Evolutionary conservation across 208 protist species (phyloP).

Genomic region (Entamoeba invadens): DNA sequence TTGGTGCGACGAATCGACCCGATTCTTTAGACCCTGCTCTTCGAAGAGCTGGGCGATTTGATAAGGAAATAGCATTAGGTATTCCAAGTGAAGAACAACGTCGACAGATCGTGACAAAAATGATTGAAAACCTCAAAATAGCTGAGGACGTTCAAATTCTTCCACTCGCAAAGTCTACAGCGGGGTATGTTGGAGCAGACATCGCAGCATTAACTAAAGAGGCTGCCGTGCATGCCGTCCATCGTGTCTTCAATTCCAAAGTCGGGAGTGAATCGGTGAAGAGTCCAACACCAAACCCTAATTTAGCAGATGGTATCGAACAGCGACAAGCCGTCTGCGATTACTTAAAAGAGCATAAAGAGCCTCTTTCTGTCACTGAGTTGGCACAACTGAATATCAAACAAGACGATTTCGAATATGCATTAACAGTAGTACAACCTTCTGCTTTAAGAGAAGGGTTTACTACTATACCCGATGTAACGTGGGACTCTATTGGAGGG

Average conservation of each 20-base stretch:
- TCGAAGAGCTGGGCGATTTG: slow-evolving; percentile 82
- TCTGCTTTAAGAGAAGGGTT: slow-evolving; percentile 79
- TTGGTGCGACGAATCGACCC: slow-evolving; percentile 45
- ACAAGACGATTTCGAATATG: slow-evolving; percentile 49
- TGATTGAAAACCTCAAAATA: slow-evolving; percentile 52
- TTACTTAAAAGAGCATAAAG: background rate
- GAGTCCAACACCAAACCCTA: background rate
- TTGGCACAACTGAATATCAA: slow-evolving; percentile 39
- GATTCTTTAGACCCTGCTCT: slow-evolving; percentile 72
- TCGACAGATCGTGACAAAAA: slow-evolving; percentile 35
- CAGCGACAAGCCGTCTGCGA: background rate
- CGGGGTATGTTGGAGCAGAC: slow-evolving; percentile 50
- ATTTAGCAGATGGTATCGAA: background rate
- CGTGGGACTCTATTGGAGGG: slow-evolving; percentile 84
- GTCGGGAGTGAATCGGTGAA: background rate
- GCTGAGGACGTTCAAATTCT: slow-evolving; percentile 66
- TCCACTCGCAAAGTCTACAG: slow-evolving; percentile 71
- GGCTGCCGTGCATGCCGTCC: background rate
- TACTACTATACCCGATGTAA: slow-evolving; percentile 77
- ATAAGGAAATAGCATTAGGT: slow-evolving; percentile 77
- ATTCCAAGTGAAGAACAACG: slow-evolving; percentile 75
- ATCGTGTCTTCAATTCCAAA: background rate
- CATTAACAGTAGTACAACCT: slow-evolving; percentile 80
- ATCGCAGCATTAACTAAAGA: background rate
- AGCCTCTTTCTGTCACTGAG: slow-evolving; percentile 38